Evolutionary conservation across 164 flowering plant species (phyloP).

Genomic region (Taxillus chinensis): DNA sequence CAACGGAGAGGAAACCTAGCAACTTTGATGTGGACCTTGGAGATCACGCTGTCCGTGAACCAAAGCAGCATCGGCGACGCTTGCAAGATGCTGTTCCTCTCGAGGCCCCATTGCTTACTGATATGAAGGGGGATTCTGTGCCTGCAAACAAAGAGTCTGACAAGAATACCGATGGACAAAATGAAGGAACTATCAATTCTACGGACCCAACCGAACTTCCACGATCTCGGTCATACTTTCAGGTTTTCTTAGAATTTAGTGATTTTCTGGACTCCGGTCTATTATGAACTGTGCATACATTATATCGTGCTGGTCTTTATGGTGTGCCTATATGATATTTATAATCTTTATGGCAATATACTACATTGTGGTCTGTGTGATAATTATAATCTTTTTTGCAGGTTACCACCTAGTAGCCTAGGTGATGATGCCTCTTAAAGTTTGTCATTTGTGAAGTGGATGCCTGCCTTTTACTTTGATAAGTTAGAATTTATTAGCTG

Average conservation of each 20-base stretch:
- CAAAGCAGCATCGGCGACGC: constrained; percentile 30
- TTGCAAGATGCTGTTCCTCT: constrained; percentile 51
- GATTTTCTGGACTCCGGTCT: background rate
- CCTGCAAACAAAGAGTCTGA: constrained; percentile 24
- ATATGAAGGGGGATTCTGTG: constrained; percentile 26
- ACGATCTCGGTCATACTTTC: constrained; percentile 45
- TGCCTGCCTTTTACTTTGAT: no score
- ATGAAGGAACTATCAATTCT: constrained; percentile 24
- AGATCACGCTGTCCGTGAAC: constrained; percentile 27
- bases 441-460: no score
- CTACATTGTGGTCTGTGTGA: no score
- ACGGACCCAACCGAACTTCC: constrained; percentile 38
- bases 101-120: constrained; percentile 30
- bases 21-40: constrained; percentile 20
- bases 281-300: no score
- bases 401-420: no score
- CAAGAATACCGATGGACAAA: constrained; percentile 23
- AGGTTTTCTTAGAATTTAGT: constrained; percentile 33
- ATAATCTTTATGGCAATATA: no score
- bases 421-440: no score
- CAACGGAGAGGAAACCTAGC: constrained; percentile 35
- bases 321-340: no score
- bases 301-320: no score
- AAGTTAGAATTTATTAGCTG: no score
- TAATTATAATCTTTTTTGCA: no score